These are phyloP conservation scores for Podospora pseudocomata DNA, from an alignment of 495 filamentous ascomycete species.

Conservation along the genomic window DNA sequence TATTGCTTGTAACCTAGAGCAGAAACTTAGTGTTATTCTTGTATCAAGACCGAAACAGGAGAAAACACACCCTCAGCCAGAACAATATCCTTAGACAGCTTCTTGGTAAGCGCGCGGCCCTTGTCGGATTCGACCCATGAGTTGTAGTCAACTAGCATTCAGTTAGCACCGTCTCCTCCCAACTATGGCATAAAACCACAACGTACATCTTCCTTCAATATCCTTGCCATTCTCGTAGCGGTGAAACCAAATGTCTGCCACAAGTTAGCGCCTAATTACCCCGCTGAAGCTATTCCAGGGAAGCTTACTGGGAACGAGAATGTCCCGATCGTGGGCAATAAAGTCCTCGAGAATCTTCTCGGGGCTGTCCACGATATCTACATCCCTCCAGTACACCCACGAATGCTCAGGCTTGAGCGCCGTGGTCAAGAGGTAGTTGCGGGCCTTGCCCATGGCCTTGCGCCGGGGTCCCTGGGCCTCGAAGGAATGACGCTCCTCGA, in stretches of 20 bases:
- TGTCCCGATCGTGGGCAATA: constrained; percentile 85
- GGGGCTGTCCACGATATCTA: constrained; percentile 91
- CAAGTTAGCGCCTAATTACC: constrained; percentile 29
- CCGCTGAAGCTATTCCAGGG: neutral
- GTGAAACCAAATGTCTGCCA: constrained; percentile 94
- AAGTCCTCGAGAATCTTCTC: constrained; percentile 88
- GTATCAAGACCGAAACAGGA: neutral
- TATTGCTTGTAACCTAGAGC: constrained; percentile 81
- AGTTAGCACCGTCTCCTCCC: constrained; percentile 19
- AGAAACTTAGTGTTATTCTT: constrained; percentile 10
- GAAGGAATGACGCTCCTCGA: constrained; percentile 81
- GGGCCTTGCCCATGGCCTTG: constrained; percentile 82
- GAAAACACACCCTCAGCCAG: constrained; percentile 70
- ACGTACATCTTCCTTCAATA: constrained; percentile 91
- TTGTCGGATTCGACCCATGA: constrained; percentile 95
- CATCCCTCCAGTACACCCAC: constrained; percentile 99
- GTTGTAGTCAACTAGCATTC: constrained; percentile 83
- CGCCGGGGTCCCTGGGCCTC: constrained; percentile 84
- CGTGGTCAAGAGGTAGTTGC: constrained; percentile 85
- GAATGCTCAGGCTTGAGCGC: constrained; percentile 89
- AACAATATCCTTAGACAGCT: constrained; percentile 72
- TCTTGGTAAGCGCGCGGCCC: constrained; percentile 65
- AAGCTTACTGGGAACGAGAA: constrained; percentile 84
- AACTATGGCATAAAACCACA: constrained; percentile 13
- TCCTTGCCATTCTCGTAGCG: constrained; percentile 77